Conservation (phyloP, 2,329 filamentous ascomycete species). For the Fusarium subtropicale region DNA sequence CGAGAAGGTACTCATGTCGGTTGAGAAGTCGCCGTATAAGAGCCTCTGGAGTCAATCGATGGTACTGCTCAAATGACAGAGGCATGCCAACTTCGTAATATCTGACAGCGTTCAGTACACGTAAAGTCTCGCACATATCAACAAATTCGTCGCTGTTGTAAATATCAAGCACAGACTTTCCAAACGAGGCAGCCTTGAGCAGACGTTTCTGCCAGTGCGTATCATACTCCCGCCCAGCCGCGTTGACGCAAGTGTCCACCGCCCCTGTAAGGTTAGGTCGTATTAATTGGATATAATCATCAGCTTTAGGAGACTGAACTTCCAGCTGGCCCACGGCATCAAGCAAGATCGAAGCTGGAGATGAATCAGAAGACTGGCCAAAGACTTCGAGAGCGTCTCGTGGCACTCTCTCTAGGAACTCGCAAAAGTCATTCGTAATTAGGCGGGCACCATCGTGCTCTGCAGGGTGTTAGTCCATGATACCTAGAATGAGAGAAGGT, state of each 20-base stretch:
- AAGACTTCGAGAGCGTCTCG: conserved; percentile 90
- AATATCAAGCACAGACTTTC: conserved; percentile 95
- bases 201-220: conserved; percentile 94
- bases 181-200: conserved; percentile 95
- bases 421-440: conserved; percentile 93
- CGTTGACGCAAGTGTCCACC: conserved; percentile 92
- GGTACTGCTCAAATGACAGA: conserved; percentile 92
- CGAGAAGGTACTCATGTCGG: conserved; percentile 89
- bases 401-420: conserved; percentile 95
- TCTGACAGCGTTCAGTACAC: conserved; percentile 91
- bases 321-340: conserved; percentile 94
- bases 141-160: conserved; percentile 99
- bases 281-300: conserved; percentile 97
- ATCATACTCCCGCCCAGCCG: conserved; percentile 91
- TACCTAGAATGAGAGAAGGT: too few species aligned
- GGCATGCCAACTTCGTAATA: conserved; percentile 93
- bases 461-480: conserved; percentile 47
- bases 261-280: conserved; percentile 88
- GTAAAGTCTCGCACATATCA: conserved; percentile 94
- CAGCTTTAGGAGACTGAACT: conserved; percentile 93
- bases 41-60: conserved; percentile 87
- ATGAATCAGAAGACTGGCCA: conserved; percentile 86
- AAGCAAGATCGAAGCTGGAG: conserved; percentile 89
- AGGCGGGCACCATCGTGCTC: conserved; percentile 87
- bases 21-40: conserved; percentile 89